Conservation (phyloP, 1,284 basidiomycete genomes). For the Ganoderma lucidum region DNA sequence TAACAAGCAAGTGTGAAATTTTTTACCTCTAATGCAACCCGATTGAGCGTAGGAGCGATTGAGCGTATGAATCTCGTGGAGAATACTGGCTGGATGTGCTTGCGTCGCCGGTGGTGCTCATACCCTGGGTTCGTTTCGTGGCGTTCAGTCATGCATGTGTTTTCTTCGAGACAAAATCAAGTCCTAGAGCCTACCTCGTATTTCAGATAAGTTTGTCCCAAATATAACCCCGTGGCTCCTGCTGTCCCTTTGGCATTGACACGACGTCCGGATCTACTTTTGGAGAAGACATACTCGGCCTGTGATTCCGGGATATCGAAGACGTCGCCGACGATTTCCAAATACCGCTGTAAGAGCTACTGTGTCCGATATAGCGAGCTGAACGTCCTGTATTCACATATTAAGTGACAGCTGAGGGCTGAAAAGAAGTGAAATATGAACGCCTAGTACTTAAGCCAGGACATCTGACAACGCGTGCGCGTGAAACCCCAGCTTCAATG, state of each 20-base stretch:
- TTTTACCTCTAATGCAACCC: neutral
- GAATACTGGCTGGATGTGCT: neutral
- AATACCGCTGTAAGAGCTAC: neutral
- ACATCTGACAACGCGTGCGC: neutral
- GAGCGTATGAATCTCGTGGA: neutral
- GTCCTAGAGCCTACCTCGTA: neutral
- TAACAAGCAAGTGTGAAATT: neutral
- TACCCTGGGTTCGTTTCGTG: neutral
- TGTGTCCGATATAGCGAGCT: neutral
- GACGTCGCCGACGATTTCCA: neutral
- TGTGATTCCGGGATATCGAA: neutral
- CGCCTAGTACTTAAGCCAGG: neutral
- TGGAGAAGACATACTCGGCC: neutral
- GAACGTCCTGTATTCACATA: neutral
- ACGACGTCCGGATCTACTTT: neutral
- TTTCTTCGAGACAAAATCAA: neutral
- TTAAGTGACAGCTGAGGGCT: neutral
- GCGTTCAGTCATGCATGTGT: neutral
- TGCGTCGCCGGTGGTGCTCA: neutral
- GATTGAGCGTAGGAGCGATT: neutral
- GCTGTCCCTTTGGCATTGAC: neutral
- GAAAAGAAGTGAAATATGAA: neutral
- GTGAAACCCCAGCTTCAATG: too few relatives aligned
- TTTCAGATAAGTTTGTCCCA: neutral
- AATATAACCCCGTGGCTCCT: neutral